These are phyloP conservation scores for Puccinia polysora DNA, from an alignment of 1,284 basidiomycete species.

Conservation along the genomic window DNA sequence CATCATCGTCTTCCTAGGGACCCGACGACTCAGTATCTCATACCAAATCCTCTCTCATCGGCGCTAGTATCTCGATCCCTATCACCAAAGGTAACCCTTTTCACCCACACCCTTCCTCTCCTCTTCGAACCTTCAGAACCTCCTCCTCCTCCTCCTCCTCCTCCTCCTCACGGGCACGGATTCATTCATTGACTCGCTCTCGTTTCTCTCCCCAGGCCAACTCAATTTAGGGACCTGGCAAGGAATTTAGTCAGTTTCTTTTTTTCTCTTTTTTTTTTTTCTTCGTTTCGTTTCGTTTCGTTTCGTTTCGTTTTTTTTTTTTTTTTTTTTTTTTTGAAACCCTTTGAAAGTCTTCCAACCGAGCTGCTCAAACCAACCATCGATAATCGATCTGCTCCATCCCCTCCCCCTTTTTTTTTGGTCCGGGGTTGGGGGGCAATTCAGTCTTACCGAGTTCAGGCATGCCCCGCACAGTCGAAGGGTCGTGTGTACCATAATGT, in stretches of 20 bases:
- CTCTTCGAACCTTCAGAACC: not conserved
- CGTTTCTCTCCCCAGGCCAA: constrained; percentile 12
- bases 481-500: constrained; percentile 43
- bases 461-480: constrained; percentile 41
- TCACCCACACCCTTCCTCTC: not conserved
- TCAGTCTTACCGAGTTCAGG: constrained; percentile 42
- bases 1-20: constrained; percentile 16
- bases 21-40: constrained; percentile 49
- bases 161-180: not conserved
- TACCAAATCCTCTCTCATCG: constrained; percentile 52
- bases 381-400: not conserved
- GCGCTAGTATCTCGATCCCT: constrained; percentile 46
- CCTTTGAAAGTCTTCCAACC: too few relatives aligned
- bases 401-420: not conserved
- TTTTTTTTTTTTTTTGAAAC: not conserved
- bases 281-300: not conserved
- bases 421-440: too few relatives aligned
- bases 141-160: too few relatives aligned
- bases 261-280: not conserved
- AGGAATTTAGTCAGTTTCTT: constrained; percentile 42
- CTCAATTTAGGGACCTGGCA: constrained; percentile 43
- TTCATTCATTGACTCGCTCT: not conserved
- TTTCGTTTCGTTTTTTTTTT: not conserved
- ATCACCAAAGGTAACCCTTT: constrained; percentile 35
- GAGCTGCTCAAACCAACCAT: too few relatives aligned